phyloP scores from a whole-genome alignment of 495 filamentous ascomycete species.

The Annulohypoxylon stygium region DNA sequence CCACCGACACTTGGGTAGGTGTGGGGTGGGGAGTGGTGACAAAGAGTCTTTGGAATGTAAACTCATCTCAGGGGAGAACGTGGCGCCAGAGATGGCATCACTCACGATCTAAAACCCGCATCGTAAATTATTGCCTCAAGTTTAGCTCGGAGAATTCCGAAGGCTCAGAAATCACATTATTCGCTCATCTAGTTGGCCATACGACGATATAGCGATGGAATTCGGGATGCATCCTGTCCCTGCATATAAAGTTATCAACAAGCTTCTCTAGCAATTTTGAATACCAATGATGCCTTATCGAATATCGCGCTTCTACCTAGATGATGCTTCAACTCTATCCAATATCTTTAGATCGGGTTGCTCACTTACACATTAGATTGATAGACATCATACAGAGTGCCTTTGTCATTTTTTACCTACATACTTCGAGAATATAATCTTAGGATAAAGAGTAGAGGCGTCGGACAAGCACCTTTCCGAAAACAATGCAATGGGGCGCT shows the following conservation, averaged over 20 bases:
- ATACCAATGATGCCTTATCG: not conserved
- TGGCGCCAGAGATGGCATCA: slow-evolving; percentile 17
- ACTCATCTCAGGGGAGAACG: slow-evolving; percentile 38
- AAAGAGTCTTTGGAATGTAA: slow-evolving; percentile 53
- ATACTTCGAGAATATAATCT: slow-evolving; percentile 15
- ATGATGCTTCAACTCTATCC: not conserved
- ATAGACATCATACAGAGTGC: not conserved
- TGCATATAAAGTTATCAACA: not conserved
- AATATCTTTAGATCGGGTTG: not conserved
- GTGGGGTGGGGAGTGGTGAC: slow-evolving; percentile 36
- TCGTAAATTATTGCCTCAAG: slow-evolving; percentile 19
- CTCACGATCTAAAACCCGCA: slow-evolving; percentile 34
- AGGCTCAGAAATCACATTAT: slow-evolving; percentile 5
- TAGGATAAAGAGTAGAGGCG: slow-evolving; percentile 23
- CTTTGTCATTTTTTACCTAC: slow-evolving; percentile 27
- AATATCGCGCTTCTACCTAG: not conserved
- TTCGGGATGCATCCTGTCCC: slow-evolving; percentile 3
- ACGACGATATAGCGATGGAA: slow-evolving; percentile 8
- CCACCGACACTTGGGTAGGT: slow-evolving; percentile 17
- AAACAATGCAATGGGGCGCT: slow-evolving; percentile 36
- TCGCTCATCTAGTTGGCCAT: not conserved
- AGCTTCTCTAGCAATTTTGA: not conserved
- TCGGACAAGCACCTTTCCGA: slow-evolving; percentile 29
- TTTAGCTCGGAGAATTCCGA: slow-evolving; percentile 28
- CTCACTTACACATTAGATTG: not conserved